Percentiles rank a stretch among this genome's conserved stretches.
Evolutionary conservation across 306 rosid genomes (phyloP).

Genomic region (Vachellia collinsii): DNA sequence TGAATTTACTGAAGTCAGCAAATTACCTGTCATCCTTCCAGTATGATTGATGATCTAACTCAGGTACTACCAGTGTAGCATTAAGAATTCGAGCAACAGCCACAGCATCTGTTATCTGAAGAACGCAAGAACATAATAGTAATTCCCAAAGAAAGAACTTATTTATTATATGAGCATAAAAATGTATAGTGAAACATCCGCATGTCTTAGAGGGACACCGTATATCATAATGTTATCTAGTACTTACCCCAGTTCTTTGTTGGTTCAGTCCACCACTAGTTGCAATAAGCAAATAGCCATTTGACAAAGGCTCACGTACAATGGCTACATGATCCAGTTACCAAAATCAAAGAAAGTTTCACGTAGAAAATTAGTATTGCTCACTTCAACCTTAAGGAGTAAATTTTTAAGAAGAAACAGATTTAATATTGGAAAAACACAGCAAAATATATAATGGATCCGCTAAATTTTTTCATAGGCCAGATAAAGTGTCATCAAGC

Average conservation of each 20-base stretch:
- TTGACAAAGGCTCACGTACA: constrained; percentile 61
- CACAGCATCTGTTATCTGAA: constrained; percentile 97
- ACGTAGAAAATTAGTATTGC: constrained; percentile 26
- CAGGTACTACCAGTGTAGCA: constrained; percentile 95
- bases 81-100: constrained; percentile 95
- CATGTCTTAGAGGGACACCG: neutral
- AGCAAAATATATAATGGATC: neutral
- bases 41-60: constrained; percentile 91
- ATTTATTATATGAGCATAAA: constrained; percentile 1
- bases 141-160: constrained; percentile 32
- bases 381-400: constrained; percentile 6
- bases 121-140: constrained; percentile 32
- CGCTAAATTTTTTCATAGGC: too few species aligned
- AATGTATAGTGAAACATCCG: neutral
- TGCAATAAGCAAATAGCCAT: constrained; percentile 93
- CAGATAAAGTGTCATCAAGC: neutral
- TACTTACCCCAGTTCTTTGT: constrained; percentile 95
- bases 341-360: constrained; percentile 25
- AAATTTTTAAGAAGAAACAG: neutral
- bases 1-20: constrained; percentile 13
- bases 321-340: constrained; percentile 56
- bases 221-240: constrained; percentile 29
- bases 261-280: constrained; percentile 97
- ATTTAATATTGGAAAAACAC: neutral
- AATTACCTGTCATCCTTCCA: constrained; percentile 95